Conservation (phyloP, 441 rosid genomes). For the Adansonia gregorii region DNA sequence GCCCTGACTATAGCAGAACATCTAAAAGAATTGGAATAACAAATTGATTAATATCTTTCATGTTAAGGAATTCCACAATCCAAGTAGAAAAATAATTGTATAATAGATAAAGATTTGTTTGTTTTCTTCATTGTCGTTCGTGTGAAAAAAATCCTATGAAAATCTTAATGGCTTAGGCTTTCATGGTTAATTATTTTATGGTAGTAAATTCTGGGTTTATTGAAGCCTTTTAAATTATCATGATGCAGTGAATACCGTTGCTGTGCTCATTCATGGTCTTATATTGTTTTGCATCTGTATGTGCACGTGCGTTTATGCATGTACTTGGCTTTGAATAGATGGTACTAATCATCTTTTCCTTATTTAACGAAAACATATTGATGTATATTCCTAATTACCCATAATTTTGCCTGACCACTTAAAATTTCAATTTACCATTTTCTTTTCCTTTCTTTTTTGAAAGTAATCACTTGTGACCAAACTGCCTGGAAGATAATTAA, state of each 20-base stretch:
- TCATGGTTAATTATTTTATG: not conserved
- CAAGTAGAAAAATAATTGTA: not conserved
- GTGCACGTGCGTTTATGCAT: not conserved
- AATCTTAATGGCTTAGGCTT: not conserved
- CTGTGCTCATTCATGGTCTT: not conserved
- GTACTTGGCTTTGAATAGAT: not conserved
- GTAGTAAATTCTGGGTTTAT: not conserved
- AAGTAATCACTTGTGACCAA: not conserved
- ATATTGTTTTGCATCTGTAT: not conserved
- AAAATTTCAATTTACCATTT: not conserved
- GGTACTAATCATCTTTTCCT: not conserved
- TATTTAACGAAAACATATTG: not conserved
- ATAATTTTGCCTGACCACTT: not conserved
- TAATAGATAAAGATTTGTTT: not conserved
- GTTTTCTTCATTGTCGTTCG: not conserved
- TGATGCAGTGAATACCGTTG: not conserved
- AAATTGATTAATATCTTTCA: not conserved
- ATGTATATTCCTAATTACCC: not conserved
- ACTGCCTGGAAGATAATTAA: not conserved
- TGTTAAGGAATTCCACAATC: not conserved
- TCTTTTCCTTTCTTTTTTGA: not conserved
- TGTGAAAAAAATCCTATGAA: not conserved
- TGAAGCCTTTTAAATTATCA: conserved; percentile 8
- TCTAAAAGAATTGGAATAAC: not conserved
- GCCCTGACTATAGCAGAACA: not conserved